A percentile compares a stretch with the other conserved stretches of the same genome.
Evolutionary conservation across 140 eudicot genomes (phyloP).

Genomic region (Oenanthe javanica): DNA sequence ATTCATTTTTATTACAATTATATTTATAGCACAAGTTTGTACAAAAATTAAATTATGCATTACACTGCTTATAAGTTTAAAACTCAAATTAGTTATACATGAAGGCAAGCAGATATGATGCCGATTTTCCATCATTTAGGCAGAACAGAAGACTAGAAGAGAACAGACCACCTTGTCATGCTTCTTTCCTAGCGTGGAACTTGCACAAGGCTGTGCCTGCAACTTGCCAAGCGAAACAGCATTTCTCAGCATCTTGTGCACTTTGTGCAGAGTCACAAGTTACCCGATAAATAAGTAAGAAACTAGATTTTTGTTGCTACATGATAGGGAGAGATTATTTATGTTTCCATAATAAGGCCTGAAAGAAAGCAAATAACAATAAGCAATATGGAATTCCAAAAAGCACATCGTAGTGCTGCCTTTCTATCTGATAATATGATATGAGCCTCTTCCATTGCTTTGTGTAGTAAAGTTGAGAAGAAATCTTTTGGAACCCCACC

Average conservation of each 20-base stretch:
- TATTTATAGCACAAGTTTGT: no score
- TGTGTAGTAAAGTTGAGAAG: constrained; percentile 33
- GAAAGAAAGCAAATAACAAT: neutral
- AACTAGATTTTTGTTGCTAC: neutral
- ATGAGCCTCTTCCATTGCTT: constrained; percentile 43
- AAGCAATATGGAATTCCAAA: neutral
- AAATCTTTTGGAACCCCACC: constrained; percentile 45
- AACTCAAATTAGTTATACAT: no score
- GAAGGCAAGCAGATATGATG: no score
- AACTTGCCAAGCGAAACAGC: constrained; percentile 69
- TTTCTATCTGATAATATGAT: constrained; percentile 32
- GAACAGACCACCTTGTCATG: neutral
- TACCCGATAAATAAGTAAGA: constrained; percentile 30
- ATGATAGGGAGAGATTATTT: neutral
- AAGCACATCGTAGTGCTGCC: constrained; percentile 69
- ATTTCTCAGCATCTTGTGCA: constrained; percentile 24
- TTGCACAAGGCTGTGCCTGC: constrained; percentile 66
- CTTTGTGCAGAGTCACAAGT: constrained; percentile 38
- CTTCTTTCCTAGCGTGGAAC: constrained; percentile 14
- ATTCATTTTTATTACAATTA: no score
- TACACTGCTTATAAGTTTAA: no score
- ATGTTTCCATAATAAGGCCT: no score
- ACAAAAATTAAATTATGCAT: no score
- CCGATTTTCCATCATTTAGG: neutral
- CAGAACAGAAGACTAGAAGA: constrained; percentile 19